A percentile compares a stretch with the other conserved stretches of the same genome.
phyloP scores from a whole-genome alignment of 495 filamentous ascomycete genomes.

The Glonium stellatum region DNA sequence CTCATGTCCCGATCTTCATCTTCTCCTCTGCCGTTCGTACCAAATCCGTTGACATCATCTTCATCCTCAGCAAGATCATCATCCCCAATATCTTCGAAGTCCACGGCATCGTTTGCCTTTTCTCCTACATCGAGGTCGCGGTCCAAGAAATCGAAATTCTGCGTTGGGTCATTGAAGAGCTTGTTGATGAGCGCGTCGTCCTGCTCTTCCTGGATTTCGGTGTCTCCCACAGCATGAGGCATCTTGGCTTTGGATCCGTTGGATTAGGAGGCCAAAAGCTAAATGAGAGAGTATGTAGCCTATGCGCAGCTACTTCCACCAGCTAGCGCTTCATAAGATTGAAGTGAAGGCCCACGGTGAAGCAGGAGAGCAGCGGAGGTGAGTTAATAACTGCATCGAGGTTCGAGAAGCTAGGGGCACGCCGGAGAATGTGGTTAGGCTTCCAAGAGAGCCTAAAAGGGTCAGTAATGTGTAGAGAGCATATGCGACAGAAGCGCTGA shows the following conservation, averaged over 20 bases:
- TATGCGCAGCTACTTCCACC: neutral
- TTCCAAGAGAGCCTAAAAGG: neutral
- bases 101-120: slow-evolving; percentile 72
- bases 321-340: neutral
- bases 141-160: slow-evolving; percentile 20
- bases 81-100: slow-evolving; percentile 81
- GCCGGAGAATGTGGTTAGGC: neutral
- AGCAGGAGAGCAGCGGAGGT: neutral
- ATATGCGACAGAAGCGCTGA: neutral
- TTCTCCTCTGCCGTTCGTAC: slow-evolving; percentile 2
- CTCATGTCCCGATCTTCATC: slow-evolving; percentile 12
- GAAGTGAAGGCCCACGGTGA: neutral
- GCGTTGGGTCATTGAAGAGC: slow-evolving; percentile 1
- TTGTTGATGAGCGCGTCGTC: slow-evolving; percentile 16
- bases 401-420: neutral
- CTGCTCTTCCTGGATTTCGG: neutral
- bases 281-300: too few relatives aligned
- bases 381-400: neutral
- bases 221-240: slow-evolving; percentile 20
- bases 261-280: too few relatives aligned
- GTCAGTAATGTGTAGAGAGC: neutral
- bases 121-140: slow-evolving; percentile 52
- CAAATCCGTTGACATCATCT: slow-evolving; percentile 29
- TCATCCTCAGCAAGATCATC: slow-evolving; percentile 66
- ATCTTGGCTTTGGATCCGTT: neutral